Evolutionary conservation across 169 alveolate species (phyloP).

Genomic region (Eimeria tenella): DNA sequence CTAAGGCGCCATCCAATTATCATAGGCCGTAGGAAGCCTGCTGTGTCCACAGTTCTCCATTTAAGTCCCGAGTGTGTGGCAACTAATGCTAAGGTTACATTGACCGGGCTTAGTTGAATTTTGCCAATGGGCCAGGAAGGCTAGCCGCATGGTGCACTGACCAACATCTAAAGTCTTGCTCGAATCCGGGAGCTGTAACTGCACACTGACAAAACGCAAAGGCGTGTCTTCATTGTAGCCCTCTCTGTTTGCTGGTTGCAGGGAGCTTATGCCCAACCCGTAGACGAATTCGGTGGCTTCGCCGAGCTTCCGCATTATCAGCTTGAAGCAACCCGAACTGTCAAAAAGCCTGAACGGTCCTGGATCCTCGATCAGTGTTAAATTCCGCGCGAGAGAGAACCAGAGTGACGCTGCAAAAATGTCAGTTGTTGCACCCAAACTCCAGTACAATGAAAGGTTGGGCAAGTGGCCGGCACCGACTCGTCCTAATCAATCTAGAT

Average conservation of each 20-base stretch:
- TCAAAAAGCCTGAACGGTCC: neutral
- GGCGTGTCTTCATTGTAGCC: slow-evolving; percentile 55
- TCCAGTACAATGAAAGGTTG: too few relatives aligned
- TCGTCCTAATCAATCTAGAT: too few relatives aligned
- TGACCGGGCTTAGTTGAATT: neutral
- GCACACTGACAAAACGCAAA: slow-evolving; percentile 60
- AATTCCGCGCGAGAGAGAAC: too few relatives aligned
- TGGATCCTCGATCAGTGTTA: neutral
- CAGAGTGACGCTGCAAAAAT: too few relatives aligned
- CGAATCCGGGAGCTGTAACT: slow-evolving; percentile 42
- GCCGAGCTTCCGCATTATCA: slow-evolving; percentile 63
- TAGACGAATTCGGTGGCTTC: slow-evolving; percentile 64
- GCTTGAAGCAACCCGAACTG: neutral
- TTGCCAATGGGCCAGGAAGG: too few relatives aligned
- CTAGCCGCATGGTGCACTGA: neutral
- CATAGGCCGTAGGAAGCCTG: too few relatives aligned
- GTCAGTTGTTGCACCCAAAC: too few relatives aligned
- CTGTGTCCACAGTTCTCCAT: neutral
- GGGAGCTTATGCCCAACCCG: slow-evolving; percentile 64
- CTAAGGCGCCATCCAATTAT: too few relatives aligned
- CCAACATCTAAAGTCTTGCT: slow-evolving; percentile 59
- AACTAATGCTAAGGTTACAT: too few relatives aligned
- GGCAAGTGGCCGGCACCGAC: too few relatives aligned
- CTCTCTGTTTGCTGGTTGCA: neutral
- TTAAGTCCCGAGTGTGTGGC: neutral